Conservation (phyloP, 148 eudicot genomes). For the Euryodendron excelsum region DNA sequence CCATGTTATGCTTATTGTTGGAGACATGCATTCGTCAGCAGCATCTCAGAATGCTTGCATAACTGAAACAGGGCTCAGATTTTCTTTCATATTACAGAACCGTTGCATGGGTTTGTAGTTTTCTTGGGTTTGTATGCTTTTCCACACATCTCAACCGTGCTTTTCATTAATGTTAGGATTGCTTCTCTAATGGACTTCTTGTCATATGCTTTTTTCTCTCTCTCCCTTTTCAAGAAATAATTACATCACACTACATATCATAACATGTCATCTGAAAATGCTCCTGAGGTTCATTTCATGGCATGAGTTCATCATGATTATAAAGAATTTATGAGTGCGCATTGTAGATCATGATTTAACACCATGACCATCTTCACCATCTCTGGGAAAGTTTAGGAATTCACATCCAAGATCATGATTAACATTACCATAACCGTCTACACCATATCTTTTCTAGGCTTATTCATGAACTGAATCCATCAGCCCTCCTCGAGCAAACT, state of each 20-base stretch:
- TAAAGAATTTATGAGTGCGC: neutral
- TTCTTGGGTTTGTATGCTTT: slow-evolving; percentile 17
- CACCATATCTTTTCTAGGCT: slow-evolving; percentile 10
- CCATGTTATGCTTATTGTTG: slow-evolving; percentile 34
- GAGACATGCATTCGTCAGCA: slow-evolving; percentile 48
- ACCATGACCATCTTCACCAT: slow-evolving; percentile 5
- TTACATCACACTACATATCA: neutral
- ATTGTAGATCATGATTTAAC: slow-evolving; percentile 3
- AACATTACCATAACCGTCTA: slow-evolving; percentile 6
- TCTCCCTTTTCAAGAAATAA: neutral
- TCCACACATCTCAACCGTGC: slow-evolving; percentile 5
- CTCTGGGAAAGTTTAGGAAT: neutral
- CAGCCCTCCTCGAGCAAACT: slow-evolving; percentile 5
- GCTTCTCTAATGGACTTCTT: neutral
- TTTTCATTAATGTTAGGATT: neutral
- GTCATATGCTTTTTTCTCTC: neutral
- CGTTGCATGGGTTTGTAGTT: slow-evolving; percentile 46
- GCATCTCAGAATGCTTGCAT: slow-evolving; percentile 31
- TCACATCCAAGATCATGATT: slow-evolving; percentile 16
- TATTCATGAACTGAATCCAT: slow-evolving; percentile 2
- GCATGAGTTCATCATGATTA: slow-evolving; percentile 11
- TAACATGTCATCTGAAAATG: slow-evolving; percentile 12
- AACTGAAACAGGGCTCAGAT: slow-evolving; percentile 16
- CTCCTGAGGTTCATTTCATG: slow-evolving; percentile 9
- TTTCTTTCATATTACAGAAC: slow-evolving; percentile 23